Percentiles rank a stretch among this genome's conserved stretches.
Evolutionary conservation across 352 stramenopile genomes (phyloP).

Genomic region (Globisporangium rhizosaccharum): DNA sequence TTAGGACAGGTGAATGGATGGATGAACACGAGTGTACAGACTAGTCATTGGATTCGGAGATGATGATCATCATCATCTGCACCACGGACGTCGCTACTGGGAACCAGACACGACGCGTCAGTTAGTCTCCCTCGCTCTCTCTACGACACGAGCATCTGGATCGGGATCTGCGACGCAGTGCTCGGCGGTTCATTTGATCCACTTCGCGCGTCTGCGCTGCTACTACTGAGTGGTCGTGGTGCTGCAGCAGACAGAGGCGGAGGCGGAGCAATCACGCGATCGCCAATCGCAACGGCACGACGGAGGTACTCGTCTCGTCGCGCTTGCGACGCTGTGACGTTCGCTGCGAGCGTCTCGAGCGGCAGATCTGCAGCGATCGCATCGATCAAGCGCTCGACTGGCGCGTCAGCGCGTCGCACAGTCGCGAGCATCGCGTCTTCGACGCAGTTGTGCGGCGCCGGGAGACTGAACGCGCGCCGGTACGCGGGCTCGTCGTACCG

Average conservation of each 20-base stretch:
- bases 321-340: constrained; percentile 28
- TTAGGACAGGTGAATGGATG: not conserved
- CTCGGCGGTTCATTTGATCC: not conserved
- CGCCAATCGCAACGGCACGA: constrained; percentile 16
- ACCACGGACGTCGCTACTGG: not conserved
- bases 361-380: not conserved
- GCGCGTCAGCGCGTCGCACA: constrained; percentile 33
- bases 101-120: not conserved
- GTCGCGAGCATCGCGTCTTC: constrained; percentile 34
- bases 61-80: not conserved
- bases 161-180: constrained; percentile 37
- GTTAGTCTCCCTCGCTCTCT: not conserved
- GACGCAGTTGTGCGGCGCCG: constrained; percentile 49
- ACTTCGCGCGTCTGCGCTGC: not conserved
- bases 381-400: constrained; percentile 7
- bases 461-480: constrained; percentile 61
- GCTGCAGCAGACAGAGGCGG: not conserved
- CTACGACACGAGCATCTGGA: constrained; percentile 72
- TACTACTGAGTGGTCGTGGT: not conserved
- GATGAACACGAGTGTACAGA: no score
- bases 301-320: constrained; percentile 44
- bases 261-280: not conserved
- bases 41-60: not conserved
- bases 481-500: constrained; percentile 51
- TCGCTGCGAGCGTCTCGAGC: constrained; percentile 17